Evolutionary conservation across 2,329 filamentous ascomycete species (phyloP).

Genomic region (Arthrocladium fulminans): DNA sequence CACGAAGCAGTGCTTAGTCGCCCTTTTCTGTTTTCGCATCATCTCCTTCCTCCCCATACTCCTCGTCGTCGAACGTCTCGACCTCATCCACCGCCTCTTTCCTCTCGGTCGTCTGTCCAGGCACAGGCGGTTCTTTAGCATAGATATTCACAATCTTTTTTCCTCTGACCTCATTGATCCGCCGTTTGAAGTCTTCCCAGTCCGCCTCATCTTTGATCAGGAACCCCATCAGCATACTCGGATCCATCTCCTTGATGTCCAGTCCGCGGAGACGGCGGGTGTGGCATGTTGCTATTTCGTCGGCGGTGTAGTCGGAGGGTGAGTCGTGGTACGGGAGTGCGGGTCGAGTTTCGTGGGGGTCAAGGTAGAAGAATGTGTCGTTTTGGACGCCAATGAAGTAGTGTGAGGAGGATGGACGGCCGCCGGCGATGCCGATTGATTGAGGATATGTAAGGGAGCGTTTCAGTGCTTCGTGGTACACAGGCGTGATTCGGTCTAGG

Average conservation of each 20-base stretch:
- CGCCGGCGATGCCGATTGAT: constrained; percentile 91
- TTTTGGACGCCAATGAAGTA: constrained; percentile 68
- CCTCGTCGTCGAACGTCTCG: constrained; percentile 71
- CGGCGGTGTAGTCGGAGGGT: constrained; percentile 44
- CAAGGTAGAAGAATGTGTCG: constrained; percentile 81
- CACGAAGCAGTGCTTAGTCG: constrained; percentile 16
- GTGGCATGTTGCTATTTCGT: constrained; percentile 77
- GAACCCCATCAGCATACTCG: constrained; percentile 94
- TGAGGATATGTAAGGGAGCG: constrained; percentile 76
- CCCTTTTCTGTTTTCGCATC: constrained; percentile 20
- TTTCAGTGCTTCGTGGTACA: constrained; percentile 92
- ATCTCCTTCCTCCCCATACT: constrained; percentile 28
- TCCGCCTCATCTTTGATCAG: constrained; percentile 74
- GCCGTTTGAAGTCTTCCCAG: constrained; percentile 71
- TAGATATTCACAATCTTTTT: constrained; percentile 82
- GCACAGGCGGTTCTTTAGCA: constrained; percentile 52
- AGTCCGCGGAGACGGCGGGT: constrained; percentile 74
- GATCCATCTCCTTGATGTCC: constrained; percentile 87
- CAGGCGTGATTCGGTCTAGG: constrained; percentile 86
- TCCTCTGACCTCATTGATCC: constrained; percentile 65
- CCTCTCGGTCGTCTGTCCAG: constrained; percentile 49
- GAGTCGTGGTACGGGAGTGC: constrained; percentile 58
- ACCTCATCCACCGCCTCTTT: constrained; percentile 79
- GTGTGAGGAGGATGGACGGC: constrained; percentile 81
- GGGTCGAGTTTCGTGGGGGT: constrained; percentile 78